phyloP scores from a whole-genome alignment of 2,329 filamentous ascomycete species.

The Catunica adiposa region DNA sequence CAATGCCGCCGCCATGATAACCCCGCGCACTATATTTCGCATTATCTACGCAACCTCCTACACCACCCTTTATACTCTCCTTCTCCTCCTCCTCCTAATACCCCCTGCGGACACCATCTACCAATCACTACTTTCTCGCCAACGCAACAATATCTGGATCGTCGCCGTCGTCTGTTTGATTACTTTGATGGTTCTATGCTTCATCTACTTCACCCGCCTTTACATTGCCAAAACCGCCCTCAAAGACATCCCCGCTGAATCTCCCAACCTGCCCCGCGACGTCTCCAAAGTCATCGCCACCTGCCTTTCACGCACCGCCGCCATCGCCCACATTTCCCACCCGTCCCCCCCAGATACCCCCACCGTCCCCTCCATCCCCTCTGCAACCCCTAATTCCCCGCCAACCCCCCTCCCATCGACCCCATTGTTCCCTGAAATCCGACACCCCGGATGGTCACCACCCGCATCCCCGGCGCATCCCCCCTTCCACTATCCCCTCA shows the following conservation, averaged over 20 bases:
- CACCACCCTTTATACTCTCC: slow-evolving; percentile 55
- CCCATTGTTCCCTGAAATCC: slow-evolving; percentile 27
- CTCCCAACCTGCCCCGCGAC: slow-evolving; percentile 57
- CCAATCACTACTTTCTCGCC: slow-evolving; percentile 49
- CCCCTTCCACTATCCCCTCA: slow-evolving; percentile 65
- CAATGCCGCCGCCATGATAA: slow-evolving; percentile 23
- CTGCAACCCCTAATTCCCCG: not conserved
- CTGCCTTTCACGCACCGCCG: slow-evolving; percentile 58
- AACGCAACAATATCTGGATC: slow-evolving; percentile 69
- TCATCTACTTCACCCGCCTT: slow-evolving; percentile 70
- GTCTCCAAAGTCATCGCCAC: slow-evolving; percentile 62
- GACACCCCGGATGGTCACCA: slow-evolving; percentile 85
- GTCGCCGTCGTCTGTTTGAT: slow-evolving; percentile 60
- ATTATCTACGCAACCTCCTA: slow-evolving; percentile 72
- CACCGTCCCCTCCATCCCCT: not conserved
- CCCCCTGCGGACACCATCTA: slow-evolving; percentile 69
- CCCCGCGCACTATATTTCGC: slow-evolving; percentile 45
- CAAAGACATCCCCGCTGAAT: slow-evolving; percentile 73
- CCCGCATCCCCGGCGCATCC: slow-evolving; percentile 59
- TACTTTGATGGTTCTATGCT: slow-evolving; percentile 49
- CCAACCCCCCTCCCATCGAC: not conserved
- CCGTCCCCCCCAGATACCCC: slow-evolving; percentile 25
- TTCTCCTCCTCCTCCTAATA: slow-evolving; percentile 57
- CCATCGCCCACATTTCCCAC: slow-evolving; percentile 61
- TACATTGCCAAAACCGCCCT: slow-evolving; percentile 73